Base-by-base conservation (phyloP, 495 filamentous ascomycete genomes). In the Penicillium canescens region DNA sequence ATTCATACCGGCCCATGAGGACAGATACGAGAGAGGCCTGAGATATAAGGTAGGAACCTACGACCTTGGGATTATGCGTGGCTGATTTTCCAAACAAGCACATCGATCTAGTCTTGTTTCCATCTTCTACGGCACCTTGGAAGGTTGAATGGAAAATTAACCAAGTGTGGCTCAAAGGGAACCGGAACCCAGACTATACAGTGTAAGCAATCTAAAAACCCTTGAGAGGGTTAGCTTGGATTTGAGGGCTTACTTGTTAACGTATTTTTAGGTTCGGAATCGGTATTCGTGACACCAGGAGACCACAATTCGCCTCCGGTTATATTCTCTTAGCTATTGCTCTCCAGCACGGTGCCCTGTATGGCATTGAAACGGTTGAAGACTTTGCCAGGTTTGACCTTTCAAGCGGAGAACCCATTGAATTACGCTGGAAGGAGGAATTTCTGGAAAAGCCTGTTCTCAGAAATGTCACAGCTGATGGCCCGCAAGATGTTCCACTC, bases 381-480 rank as follows among this genome's bases (percentile, higher is more conserved):
- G 56, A 63, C 46, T 40, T 60, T 2, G 56, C 60, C 20, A n/a
- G 51, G 24, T 61, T 26, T 31, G 40, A 56, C 33, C 58, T 56
- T 18, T 51, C 54, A 42, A 40, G 37, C 13, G 50, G 58, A 21
- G 14, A 16, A 11, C 34, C 20, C 2, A 38, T 47, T 0, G 2
- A 26, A 47, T 4, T 47, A 38, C 45, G 45, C 18, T 47, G 20
- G 60, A 63, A 63, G 12, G 53, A 57, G 18, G 46, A 57, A 23
- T 59, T 51, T 54, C 23, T 59, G 21, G 46, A 61, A 24, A 57
- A 51, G 46, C 58, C 58, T 42, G 41, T 59, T 26, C 53, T 63
- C 46, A 63, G 60, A 54, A 50, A 63, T 55, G 53, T 57, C 46
- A 63, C 53, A 10, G 60, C 56, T 20, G 37, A 63, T 31, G 42